A percentile compares a stretch with the other conserved stretches of the same genome.
These are phyloP conservation scores for Candida yuanshanica DNA, from an alignment of 805 yeast genomes.

Conservation along the genomic window DNA sequence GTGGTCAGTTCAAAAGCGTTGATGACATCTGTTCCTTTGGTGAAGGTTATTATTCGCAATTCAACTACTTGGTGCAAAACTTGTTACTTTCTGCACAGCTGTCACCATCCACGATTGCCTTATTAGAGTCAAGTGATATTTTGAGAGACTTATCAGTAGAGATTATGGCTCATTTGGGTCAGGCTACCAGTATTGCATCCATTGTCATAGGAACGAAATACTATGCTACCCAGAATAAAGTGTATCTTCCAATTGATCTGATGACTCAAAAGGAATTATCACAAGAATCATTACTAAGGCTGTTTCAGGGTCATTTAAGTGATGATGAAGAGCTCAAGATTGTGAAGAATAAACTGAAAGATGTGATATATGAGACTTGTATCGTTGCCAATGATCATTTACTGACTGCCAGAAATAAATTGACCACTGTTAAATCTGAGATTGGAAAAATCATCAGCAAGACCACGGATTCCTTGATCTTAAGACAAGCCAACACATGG, in stretches of 20 bases:
- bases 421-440: slow-evolving; percentile 33
- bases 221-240: slow-evolving; percentile 40
- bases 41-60: slow-evolving; percentile 72
- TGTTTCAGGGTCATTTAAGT: slow-evolving; percentile 26
- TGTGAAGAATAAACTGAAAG: slow-evolving; percentile 38
- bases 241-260: slow-evolving; percentile 58
- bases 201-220: slow-evolving; percentile 54
- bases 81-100: slow-evolving; percentile 49
- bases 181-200: slow-evolving; percentile 67
- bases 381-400: slow-evolving; percentile 77
- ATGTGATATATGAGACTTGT: slow-evolving; percentile 64
- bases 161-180: slow-evolving; percentile 76
- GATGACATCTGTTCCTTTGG: slow-evolving; percentile 70
- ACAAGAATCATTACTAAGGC: slow-evolving; percentile 57
- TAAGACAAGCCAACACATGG: slow-evolving; percentile 33
- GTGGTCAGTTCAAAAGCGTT: slow-evolving; percentile 39
- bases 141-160: slow-evolving; percentile 47
- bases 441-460: slow-evolving; percentile 27
- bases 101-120: slow-evolving; percentile 47
- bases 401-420: slow-evolving; percentile 57
- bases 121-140: slow-evolving; percentile 40
- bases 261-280: slow-evolving; percentile 49
- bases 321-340: slow-evolving; percentile 14
- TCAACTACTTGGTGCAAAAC: slow-evolving; percentile 62
- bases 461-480: slow-evolving; percentile 21